Evolutionary conservation across 495 filamentous ascomycete species (phyloP), one percentile per base, ranked within the genome.

Genomic region (Aspergillus hancockii): DNA sequence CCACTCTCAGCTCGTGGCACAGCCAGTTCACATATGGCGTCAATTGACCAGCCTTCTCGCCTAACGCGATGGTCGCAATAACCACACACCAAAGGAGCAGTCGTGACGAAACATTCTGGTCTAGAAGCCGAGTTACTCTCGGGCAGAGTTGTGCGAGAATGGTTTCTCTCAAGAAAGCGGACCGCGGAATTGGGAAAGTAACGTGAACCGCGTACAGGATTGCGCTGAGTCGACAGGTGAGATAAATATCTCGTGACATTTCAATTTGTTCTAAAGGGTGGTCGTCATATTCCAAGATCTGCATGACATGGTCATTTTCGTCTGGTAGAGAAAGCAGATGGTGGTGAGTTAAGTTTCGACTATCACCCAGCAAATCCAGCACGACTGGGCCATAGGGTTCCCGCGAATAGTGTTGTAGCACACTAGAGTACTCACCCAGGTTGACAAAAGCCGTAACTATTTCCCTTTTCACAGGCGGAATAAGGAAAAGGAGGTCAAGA

Each of bases 111-210:
- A 53, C 7, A 16, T 6, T 34, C 13, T 19, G 50, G 6, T 18
- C 30, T 34, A 34, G 1, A 14, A 56, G 41, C 7, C 25, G n/a
- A 13, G 13, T 23, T 4, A 40, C 3, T 13, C 16, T 40, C 2
- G 36, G 10, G 7, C 18, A 10, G 25, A 56, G 40, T 25, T 34
- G 28, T 0, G 40, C 25, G 14, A n/a, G 12, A 31, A 56, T 25
- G 6, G 7, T 47, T 6, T 4, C 16, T 49, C 40, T 3, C 23
- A 47, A 41, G 1, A 21, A 9, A 4, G 25, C 1, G 3, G 54
- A 56, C n/a, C 54, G 4, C 10, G 54, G 54, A 34, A 56, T 34
- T 6, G 54, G 54, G 31, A 56, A 56, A 7, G 54, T 56, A 32
- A 56, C 54, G 4, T 56, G 54, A 7, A 14, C 32, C 9, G 54